Evolutionary conservation across 1,139 yeast species (phyloP).

Genomic region (Blastobotrys ciferrii): DNA sequence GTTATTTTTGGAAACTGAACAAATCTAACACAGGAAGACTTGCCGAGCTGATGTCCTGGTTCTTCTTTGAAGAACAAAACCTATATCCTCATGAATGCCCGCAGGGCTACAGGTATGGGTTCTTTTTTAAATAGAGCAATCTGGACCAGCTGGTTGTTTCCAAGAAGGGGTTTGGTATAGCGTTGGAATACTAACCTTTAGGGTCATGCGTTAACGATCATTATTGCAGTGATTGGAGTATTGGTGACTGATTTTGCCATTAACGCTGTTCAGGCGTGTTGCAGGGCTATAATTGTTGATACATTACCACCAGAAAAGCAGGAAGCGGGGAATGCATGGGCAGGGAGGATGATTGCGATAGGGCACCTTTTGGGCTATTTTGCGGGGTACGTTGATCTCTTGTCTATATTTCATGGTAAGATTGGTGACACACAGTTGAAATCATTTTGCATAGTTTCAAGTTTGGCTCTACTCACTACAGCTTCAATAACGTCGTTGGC

Average conservation of each 20-base stretch:
- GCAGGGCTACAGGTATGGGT: too few species aligned
- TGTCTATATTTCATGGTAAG: constrained; percentile 37
- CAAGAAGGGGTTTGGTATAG: too few species aligned
- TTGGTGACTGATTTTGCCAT: constrained; percentile 55
- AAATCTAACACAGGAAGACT: too few species aligned
- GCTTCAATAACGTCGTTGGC: constrained; percentile 44
- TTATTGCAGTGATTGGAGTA: constrained; percentile 51
- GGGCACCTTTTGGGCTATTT: constrained; percentile 57
- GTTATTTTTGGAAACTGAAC: too few species aligned
- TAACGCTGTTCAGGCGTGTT: constrained; percentile 58
- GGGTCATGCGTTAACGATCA: constrained; percentile 27
- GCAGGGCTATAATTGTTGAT: constrained; percentile 59
- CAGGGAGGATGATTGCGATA: constrained; percentile 62
- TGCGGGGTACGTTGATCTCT: constrained; percentile 43
- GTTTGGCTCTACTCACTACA: constrained; percentile 41
- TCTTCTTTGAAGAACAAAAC: too few species aligned
- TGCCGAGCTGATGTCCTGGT: too few species aligned
- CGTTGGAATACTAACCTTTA: background rate
- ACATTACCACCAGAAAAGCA: constrained; percentile 53
- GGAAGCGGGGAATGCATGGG: constrained; percentile 66
- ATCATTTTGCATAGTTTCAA: constrained; percentile 47
- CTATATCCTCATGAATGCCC: too few species aligned
- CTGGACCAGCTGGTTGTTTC: too few species aligned
- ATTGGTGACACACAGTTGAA: constrained; percentile 53
- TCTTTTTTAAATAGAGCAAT: too few species aligned